A percentile compares a stretch with the other conserved stretches of the same genome.
phyloP scores from a whole-genome alignment of 140 eudicot genomes.

The Artemisia princeps region DNA sequence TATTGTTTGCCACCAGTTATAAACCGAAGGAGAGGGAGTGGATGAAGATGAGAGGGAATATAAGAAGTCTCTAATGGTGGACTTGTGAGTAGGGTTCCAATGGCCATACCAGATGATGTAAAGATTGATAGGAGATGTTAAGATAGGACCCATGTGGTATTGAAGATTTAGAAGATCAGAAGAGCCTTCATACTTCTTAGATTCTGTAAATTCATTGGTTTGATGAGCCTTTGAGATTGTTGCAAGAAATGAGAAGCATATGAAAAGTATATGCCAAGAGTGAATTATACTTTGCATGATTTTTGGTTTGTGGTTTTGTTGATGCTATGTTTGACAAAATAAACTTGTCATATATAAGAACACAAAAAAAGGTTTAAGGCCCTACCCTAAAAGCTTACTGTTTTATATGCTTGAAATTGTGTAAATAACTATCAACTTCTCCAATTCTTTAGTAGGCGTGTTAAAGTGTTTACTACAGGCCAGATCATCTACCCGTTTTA shows the following conservation, averaged over 20 bases:
- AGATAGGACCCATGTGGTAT: conserved; percentile 71
- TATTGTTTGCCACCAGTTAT: conserved; percentile 51
- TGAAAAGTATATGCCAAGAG: not conserved
- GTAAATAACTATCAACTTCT: no score
- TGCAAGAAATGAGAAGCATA: conserved; percentile 12
- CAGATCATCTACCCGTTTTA: no score
- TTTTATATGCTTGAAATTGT: not conserved
- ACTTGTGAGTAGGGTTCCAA: conserved; percentile 44
- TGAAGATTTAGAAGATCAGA: conserved; percentile 44
- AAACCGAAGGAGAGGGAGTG: conserved; percentile 43
- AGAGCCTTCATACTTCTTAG: conserved; percentile 40
- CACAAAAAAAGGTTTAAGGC: not conserved
- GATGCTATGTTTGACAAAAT: not conserved
- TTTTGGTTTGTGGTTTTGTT: conserved; percentile 9
- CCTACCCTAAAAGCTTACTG: not conserved
- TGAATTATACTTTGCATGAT: conserved; percentile 1
- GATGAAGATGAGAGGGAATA: conserved; percentile 38
- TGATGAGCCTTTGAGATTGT: conserved; percentile 21
- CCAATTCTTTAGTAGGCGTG: no score
- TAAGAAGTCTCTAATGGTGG: conserved; percentile 48
- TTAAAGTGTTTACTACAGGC: no score
- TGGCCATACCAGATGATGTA: conserved; percentile 64
- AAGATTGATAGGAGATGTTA: conserved; percentile 43
- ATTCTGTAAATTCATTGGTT: not conserved
- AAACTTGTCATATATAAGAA: not conserved